Percentiles rank a stretch among this genome's conserved stretches.
phyloP scores from a whole-genome alignment of 2,329 filamentous ascomycete genomes.

The Pseudocercospora fuligena region DNA sequence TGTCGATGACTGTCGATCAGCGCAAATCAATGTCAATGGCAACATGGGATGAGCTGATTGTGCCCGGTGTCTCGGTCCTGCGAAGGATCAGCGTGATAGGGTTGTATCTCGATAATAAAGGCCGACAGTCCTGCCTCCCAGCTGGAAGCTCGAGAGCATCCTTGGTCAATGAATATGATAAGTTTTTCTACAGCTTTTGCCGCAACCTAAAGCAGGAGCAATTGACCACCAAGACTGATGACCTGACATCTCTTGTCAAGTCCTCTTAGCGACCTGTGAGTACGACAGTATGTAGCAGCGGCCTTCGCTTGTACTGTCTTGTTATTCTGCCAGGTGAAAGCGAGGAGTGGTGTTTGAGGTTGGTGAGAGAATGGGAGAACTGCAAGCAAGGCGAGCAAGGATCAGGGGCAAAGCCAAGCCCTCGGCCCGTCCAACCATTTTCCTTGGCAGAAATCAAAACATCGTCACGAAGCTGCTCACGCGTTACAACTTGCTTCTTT shows the following conservation, averaged over 20 bases:
- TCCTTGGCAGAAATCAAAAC: neutral
- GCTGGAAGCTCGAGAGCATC: neutral
- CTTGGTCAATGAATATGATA: neutral
- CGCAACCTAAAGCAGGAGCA: neutral
- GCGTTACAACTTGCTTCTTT: too few species aligned
- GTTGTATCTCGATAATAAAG: neutral
- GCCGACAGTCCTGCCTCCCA: neutral
- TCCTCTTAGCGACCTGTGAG: neutral
- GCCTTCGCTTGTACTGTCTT: neutral
- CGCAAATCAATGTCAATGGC: neutral
- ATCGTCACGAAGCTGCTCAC: too few species aligned
- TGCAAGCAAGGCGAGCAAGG: neutral
- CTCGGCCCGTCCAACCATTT: neutral
- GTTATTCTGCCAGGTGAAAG: neutral
- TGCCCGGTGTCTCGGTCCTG: neutral
- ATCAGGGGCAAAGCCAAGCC: neutral
- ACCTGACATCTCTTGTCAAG: neutral
- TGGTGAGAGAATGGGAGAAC: neutral
- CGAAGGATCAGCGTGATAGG: neutral
- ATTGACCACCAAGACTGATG: too few species aligned
- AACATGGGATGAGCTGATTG: neutral
- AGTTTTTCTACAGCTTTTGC: neutral
- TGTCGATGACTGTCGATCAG: neutral
- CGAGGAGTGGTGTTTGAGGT: neutral
- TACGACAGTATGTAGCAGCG: neutral